Base-by-base conservation (phyloP, 2,329 filamentous ascomycete species). In the Venturia carpophila region DNA sequence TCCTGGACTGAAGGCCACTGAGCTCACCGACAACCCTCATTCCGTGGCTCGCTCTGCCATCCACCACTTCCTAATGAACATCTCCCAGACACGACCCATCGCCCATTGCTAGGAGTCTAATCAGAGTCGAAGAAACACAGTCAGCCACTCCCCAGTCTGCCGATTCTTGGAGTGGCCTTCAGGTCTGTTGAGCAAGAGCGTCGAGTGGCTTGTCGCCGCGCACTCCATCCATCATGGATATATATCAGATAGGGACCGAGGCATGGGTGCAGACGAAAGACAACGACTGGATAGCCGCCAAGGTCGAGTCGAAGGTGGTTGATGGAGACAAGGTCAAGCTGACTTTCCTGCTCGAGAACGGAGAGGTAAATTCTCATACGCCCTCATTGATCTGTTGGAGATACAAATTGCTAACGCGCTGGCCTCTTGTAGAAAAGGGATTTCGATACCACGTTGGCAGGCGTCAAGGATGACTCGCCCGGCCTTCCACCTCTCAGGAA, bases 401-500 rank as follows among this genome's bases (percentile, higher is more conserved):
- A 56, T 64, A n/a, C 30, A 60, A 15, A 24, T 71, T 64, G 42
- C 58, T 66, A 55, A 62, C 60, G 39, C 13, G 63, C 37, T 58
- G 62, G 13, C 60, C 30, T 61, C 15, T 34, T 69, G 70, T 73
- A 96, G 92, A 87, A 83, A 74, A 94, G 91, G 81, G 86, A 83
- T 13, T 78, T 97, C 73, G 86, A 91, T 76, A 89, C 94, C 69
- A 89, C 90, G 19, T 77, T 87, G 68, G 85, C 87, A 71, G 91
- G 87, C 71, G 81, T 99, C 69, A 85, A 90, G 76, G 86, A 87
- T 73, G 87, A 88, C 75, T 89, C 87, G 73, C 88, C 92, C 78
- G 80, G 87, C 64, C 82, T 99, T 68, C 94, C 94, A 60, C 94
- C 94, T 62, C 79, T 99, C 71, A 97, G 97, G 92, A 99, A 99